Evolutionary conservation across 495 filamentous ascomycete species (phyloP).

Genomic region (Astrothelium macrocarpum): DNA sequence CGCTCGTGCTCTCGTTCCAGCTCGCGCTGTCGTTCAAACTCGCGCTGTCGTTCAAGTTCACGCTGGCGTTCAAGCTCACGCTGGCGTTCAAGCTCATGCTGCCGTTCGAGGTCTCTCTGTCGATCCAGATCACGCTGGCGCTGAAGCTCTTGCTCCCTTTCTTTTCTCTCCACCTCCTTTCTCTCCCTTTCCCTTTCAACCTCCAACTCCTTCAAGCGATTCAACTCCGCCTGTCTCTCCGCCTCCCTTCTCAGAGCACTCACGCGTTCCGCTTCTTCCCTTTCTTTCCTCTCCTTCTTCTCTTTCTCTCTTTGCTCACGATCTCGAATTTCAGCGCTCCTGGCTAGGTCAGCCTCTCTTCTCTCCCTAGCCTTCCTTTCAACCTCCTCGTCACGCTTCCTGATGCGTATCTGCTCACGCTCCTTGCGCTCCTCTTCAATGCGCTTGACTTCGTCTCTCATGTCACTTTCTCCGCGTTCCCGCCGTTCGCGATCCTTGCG

Average conservation of each 20-base stretch:
- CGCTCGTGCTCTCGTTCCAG: constrained; percentile 13
- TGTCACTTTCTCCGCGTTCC: constrained; percentile 13
- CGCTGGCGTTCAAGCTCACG: constrained; percentile 7
- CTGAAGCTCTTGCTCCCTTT: background rate
- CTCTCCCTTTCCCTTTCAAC: background rate
- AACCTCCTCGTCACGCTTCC: constrained; percentile 22
- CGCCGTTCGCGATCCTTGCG: background rate
- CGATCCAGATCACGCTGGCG: constrained; percentile 12
- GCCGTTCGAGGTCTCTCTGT: background rate
- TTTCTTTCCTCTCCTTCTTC: constrained; percentile 12
- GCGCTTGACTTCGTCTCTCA: constrained; percentile 18
- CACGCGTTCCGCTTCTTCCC: constrained; percentile 9
- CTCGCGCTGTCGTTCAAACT: constrained; percentile 5
- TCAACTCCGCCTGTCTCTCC: constrained; percentile 6
- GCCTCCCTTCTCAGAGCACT: constrained; percentile 1
- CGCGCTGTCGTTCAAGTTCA: constrained; percentile 11
- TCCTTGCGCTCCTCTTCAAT: constrained; percentile 15
- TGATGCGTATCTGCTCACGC: constrained; percentile 14
- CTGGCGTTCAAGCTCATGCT: constrained; percentile 12
- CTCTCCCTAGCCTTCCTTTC: constrained; percentile 7
- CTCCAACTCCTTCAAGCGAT: constrained; percentile 3
- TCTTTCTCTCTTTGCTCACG: constrained; percentile 15
- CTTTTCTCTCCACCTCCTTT: background rate
- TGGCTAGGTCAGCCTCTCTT: constrained; percentile 1
- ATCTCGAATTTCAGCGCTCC: constrained; percentile 3